Evolutionary conservation across 495 filamentous ascomycete species (phyloP).

Genomic region (Oidiodendron maius): DNA sequence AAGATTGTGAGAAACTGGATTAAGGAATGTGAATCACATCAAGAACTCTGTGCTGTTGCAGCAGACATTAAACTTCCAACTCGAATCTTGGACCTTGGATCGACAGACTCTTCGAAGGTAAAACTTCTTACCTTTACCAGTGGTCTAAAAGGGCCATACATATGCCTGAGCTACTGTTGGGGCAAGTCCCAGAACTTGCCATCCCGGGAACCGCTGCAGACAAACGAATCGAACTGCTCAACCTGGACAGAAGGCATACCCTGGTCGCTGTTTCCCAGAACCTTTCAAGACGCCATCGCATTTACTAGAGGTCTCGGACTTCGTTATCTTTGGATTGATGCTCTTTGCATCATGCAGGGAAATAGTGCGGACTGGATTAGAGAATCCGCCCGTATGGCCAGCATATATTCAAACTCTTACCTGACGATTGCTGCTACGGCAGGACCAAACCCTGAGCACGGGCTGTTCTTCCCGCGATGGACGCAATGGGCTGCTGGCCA

Average conservation of each 20-base stretch:
- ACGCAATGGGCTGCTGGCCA: neutral
- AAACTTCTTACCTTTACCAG: neutral
- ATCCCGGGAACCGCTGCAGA: too few species aligned
- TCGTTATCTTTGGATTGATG: slow-evolving; percentile 31
- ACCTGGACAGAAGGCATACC: neutral
- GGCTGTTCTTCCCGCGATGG: neutral
- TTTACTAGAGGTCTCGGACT: slow-evolving; percentile 17
- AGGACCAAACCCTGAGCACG: neutral
- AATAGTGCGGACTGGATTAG: slow-evolving; percentile 8
- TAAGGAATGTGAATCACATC: too few species aligned
- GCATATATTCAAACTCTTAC: slow-evolving; percentile 11
- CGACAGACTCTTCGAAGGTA: neutral
- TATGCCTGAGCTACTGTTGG: neutral
- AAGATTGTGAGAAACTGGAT: too few species aligned
- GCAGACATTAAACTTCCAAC: neutral
- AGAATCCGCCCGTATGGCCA: slow-evolving; percentile 11
- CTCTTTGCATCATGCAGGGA: slow-evolving; percentile 21
- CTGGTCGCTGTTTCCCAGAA: slow-evolving; percentile 12
- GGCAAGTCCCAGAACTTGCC: neutral
- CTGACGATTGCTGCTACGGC: slow-evolving; percentile 13
- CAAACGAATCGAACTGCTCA: neutral
- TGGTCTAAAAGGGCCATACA: neutral
- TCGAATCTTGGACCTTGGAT: neutral
- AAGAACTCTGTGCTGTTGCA: too few species aligned
- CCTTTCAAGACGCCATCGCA: slow-evolving; percentile 23